These are phyloP conservation scores for Neurospora sp. DNA, from an alignment of 495 filamentous ascomycete genomes.

Conservation along the genomic window DNA sequence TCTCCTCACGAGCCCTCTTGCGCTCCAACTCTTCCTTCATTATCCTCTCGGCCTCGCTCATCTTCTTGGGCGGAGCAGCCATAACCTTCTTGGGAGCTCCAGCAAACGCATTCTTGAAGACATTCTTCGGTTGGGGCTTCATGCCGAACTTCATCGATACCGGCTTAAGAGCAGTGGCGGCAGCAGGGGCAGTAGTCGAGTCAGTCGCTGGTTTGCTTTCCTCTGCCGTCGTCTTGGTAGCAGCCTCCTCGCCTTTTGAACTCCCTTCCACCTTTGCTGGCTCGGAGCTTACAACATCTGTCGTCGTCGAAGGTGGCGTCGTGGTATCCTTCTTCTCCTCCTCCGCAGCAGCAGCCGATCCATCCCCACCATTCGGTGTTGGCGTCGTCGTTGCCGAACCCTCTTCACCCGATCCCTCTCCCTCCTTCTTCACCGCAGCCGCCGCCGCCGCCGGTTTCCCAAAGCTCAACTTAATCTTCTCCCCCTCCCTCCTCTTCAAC, in stretches of 20 bases:
- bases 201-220: constrained; percentile 2
- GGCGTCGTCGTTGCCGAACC: background rate
- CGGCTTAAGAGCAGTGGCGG: constrained; percentile 19
- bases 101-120: constrained; percentile 63
- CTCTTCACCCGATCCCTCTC: constrained; percentile 8
- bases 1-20: constrained; percentile 46
- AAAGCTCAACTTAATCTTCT: constrained; percentile 76
- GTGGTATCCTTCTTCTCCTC: background rate
- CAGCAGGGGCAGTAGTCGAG: background rate
- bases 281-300: background rate
- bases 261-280: background rate
- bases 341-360: background rate
- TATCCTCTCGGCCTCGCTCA: constrained; percentile 82
- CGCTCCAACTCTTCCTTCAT: constrained; percentile 79
- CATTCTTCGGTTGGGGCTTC: constrained; percentile 63
- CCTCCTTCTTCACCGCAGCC: background rate
- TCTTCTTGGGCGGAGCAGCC: constrained; percentile 57
- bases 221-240: background rate
- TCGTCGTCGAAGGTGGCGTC: background rate
- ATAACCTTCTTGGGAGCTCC: constrained; percentile 49
- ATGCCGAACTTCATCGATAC: constrained; percentile 49
- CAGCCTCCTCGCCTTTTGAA: background rate
- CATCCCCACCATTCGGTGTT: background rate
- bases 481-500: constrained; percentile 61
- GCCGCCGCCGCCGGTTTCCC: constrained; percentile 32